These are phyloP conservation scores for Colletotrichum chrysophilum DNA, from an alignment of 2,329 filamentous ascomycete species.

Conservation along the genomic window DNA sequence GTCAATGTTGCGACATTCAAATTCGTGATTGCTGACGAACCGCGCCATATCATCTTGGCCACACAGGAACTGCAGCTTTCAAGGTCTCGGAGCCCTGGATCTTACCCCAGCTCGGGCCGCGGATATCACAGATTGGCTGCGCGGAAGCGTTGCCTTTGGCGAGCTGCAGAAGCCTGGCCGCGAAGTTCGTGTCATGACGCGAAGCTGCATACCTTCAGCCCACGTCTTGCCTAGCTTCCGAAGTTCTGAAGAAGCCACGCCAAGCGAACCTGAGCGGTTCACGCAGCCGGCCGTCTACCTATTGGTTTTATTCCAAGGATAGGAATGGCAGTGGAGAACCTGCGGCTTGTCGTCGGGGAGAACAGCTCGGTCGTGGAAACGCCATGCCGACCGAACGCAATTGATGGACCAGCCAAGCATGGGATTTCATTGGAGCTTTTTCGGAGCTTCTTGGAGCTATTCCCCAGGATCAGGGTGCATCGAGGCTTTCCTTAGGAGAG, in stretches of 20 bases:
- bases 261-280: not conserved
- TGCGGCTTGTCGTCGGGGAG: not conserved
- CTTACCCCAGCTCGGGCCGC: not conserved
- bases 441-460: not conserved
- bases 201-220: not conserved
- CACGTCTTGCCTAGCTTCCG: not conserved
- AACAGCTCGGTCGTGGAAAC: not conserved
- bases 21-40: constrained; percentile 1
- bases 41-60: not conserved
- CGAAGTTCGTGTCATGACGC: not conserved
- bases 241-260: not conserved
- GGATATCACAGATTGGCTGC: not conserved
- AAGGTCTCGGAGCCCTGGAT: not conserved
- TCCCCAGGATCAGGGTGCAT: not conserved
- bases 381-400: not conserved
- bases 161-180: not conserved
- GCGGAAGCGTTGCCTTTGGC: not conserved
- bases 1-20: not conserved
- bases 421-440: not conserved
- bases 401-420: not conserved
- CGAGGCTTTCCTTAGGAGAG: not conserved
- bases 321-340: not conserved
- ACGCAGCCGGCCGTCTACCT: not conserved
- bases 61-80: not conserved
- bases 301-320: not conserved